Percentiles rank a stretch among this genome's conserved stretches.
These are phyloP conservation scores for Collybiopsis confluens DNA, from an alignment of 768 basidiomycete species.

Conservation along the genomic window DNA sequence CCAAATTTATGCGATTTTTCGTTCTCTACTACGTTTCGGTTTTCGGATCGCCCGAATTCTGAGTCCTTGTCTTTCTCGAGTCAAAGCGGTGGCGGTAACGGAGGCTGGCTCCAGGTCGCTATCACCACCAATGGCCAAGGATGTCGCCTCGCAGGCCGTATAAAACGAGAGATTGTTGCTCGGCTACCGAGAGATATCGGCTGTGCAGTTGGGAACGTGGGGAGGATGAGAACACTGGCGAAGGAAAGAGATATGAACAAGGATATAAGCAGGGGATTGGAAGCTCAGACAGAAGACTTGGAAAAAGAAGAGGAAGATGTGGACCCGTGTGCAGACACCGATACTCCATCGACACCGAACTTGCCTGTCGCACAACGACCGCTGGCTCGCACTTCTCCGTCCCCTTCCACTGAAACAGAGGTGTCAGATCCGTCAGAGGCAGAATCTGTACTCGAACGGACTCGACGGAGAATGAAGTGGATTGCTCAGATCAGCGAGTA, in stretches of 20 bases:
- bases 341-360: constrained; percentile 54
- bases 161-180: constrained; percentile 80
- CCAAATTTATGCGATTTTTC: constrained; percentile 86
- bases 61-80: constrained; percentile 11
- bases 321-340: constrained; percentile 51
- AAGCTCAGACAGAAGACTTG: neutral
- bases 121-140: constrained; percentile 91
- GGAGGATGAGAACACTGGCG: constrained; percentile 58
- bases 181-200: constrained; percentile 71
- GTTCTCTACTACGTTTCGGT: constrained; percentile 83
- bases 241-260: constrained; percentile 19
- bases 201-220: constrained; percentile 69
- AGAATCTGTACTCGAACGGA: constrained; percentile 40
- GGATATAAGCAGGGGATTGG: neutral
- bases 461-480: constrained; percentile 80
- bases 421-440: neutral
- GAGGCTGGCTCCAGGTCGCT: constrained; percentile 58
- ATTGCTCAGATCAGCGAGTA: constrained; percentile 96
- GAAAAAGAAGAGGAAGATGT: constrained; percentile 28
- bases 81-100: neutral
- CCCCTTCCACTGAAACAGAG: neutral
- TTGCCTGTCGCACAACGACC: constrained; percentile 56
- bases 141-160: constrained; percentile 75
- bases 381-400: too few relatives aligned
- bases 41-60: constrained; percentile 30